A percentile compares a stretch with the other conserved stretches of the same genome.
Evolutionary conservation across 1,139 yeast species (phyloP).

Genomic region (Sugiyamaella novakii): DNA sequence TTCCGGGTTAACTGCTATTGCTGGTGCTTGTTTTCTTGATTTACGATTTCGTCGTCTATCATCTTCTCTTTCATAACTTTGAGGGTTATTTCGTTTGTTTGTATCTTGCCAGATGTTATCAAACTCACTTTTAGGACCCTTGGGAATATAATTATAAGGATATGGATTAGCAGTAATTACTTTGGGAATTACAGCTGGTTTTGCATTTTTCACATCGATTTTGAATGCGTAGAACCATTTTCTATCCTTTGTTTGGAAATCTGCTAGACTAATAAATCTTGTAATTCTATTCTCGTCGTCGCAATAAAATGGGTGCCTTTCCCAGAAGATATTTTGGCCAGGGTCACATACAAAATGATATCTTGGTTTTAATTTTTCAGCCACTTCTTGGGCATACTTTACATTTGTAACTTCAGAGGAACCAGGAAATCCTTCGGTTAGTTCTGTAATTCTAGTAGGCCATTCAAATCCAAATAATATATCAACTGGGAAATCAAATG

Average conservation of each 20-base stretch:
- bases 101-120: slow-evolving; percentile 11
- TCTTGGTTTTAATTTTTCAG: slow-evolving; percentile 26
- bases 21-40: slow-evolving; percentile 2
- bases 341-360: slow-evolving; percentile 29
- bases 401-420: slow-evolving; percentile 11
- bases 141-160: neutral
- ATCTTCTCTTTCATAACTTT: neutral
- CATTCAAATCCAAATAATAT: slow-evolving; percentile 27
- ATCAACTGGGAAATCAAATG: slow-evolving; percentile 21
- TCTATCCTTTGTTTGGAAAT: slow-evolving; percentile 26
- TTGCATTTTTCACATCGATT: slow-evolving; percentile 16
- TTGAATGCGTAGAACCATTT: slow-evolving; percentile 38
- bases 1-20: slow-evolving; percentile 8
- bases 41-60: slow-evolving; percentile 13
- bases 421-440: slow-evolving; percentile 20
- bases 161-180: slow-evolving; percentile 9
- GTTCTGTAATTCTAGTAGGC: slow-evolving; percentile 27
- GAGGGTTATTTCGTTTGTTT: slow-evolving; percentile 1
- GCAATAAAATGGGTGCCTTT: slow-evolving; percentile 33
- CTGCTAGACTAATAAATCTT: slow-evolving; percentile 35
- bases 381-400: slow-evolving; percentile 17
- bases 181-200: neutral
- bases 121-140: slow-evolving; percentile 8
- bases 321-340: slow-evolving; percentile 29
- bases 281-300: slow-evolving; percentile 21